Base-by-base conservation (phyloP, 2,329 filamentous ascomycete genomes). In the Zopfia rhizophila region DNA sequence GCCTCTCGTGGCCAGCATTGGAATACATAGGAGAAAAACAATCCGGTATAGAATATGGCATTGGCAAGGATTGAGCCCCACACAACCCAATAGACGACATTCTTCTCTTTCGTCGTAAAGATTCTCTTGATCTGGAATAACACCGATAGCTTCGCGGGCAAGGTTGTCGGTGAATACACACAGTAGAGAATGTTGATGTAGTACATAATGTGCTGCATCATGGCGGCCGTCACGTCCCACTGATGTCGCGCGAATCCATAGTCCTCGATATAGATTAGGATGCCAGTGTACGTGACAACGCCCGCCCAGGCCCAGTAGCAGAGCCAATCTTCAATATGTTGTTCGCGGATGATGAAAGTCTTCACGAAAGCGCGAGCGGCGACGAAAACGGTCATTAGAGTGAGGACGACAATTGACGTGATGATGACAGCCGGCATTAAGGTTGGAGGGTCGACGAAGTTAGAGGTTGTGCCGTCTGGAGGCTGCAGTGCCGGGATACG, bases 21-120 rank as follows among this genome's bases (percentile, higher is more conserved):
- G 16, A 53, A 58, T 4, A 54, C 22, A 18, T 53, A 56, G 1
- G 55, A 11, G 32, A 58, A 51, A 3, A 54, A 24, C 4, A 56
- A 23, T 3, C 17, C 27, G 1, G 45, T 58, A 22, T 56, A 56
- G 1, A 36, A 24, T 7, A 56, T 4, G 6, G 32, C 43, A 21
- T 54, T 54, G 4, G 35, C 35, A 16, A 38, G 27, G 18, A 54
- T 21, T 3, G 29, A 51, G 4, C 23, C 38, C 2, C 33, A 31
- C 12, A 55, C 49, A 5, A 47, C 49, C 46, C 49, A 53, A 23
- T 37, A 55, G 12, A 52, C 51, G 2, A 24, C 19, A 16, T 38
- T 47, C 17, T 16, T 33, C 1, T 38, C 42, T 1, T 38, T 12
- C 12, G 39, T 44, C 1, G 51, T 55, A 17, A 55, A 52, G 7